Conservation (phyloP, 495 filamentous ascomycete genomes). For the Podospora tetraspora region DNA sequence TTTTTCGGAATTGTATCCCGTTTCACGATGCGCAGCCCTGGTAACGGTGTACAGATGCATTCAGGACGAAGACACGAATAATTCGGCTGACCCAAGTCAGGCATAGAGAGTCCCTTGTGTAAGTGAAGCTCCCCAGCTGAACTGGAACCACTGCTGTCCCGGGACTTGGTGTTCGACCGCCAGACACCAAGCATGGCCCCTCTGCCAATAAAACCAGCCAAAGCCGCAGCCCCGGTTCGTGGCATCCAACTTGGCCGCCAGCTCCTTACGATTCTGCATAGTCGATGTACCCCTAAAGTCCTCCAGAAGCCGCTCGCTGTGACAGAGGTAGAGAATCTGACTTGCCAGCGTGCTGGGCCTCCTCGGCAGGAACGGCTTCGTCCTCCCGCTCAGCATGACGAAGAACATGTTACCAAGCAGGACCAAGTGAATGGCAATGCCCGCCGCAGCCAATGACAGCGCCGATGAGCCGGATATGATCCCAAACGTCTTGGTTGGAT, state of each 20-base stretch:
- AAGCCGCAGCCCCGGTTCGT: not conserved
- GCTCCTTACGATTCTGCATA: not conserved
- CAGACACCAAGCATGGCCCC: not conserved
- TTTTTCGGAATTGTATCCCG: no score
- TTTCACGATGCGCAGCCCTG: no score
- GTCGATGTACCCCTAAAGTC: not conserved
- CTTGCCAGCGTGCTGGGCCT: not conserved
- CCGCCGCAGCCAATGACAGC: not conserved
- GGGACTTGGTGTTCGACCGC: not conserved
- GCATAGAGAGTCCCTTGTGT: not conserved
- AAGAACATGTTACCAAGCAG: constrained; percentile 2
- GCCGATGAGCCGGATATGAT: not conserved
- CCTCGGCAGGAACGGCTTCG: not conserved
- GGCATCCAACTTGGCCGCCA: not conserved
- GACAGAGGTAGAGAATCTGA: constrained; percentile 3
- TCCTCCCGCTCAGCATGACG: constrained; percentile 4
- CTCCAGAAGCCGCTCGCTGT: not conserved
- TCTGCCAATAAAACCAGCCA: constrained; percentile 1
- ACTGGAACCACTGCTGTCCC: not conserved
- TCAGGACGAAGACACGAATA: no score
- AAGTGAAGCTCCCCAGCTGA: not conserved
- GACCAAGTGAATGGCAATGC: not conserved
- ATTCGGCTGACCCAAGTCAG: no score
- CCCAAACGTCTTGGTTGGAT: not conserved
- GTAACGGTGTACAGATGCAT: no score